Conservation (phyloP, 2,329 filamentous ascomycete genomes). For the Clarireedia monteithiana region DNA sequence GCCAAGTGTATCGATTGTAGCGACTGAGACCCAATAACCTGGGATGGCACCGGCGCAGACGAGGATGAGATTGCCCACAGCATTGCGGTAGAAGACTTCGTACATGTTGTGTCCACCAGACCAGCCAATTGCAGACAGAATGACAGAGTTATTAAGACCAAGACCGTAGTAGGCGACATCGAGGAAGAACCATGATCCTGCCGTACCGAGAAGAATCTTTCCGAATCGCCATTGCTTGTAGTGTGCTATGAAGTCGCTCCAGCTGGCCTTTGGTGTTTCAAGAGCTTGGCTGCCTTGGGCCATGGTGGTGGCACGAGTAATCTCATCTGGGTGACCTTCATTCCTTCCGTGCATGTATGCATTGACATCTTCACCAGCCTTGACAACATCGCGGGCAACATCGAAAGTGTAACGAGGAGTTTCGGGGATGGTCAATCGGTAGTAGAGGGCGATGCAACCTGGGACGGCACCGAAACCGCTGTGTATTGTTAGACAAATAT, state of each 20-base stretch:
- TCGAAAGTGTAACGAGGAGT: conserved; percentile 87
- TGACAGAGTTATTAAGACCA: conserved; percentile 65
- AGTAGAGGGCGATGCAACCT: conserved; percentile 76
- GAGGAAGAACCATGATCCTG: conserved; percentile 78
- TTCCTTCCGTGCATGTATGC: conserved; percentile 60
- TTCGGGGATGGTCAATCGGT: conserved; percentile 76
- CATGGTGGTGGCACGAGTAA: conserved; percentile 65
- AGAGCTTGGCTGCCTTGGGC: conserved; percentile 47
- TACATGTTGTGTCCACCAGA: conserved; percentile 57
- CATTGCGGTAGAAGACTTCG: conserved; percentile 60
- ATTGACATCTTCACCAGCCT: conserved; percentile 64
- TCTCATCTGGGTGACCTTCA: conserved; percentile 58
- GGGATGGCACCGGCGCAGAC: conserved; percentile 72
- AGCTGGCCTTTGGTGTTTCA: conserved; percentile 60
- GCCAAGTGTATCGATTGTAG: conserved; percentile 67
- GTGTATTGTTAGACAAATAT: not conserved
- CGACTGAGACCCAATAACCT: conserved; percentile 72
- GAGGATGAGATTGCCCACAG: conserved; percentile 70
- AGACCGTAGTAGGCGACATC: conserved; percentile 51
- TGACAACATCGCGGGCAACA: conserved; percentile 65
- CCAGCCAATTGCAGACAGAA: conserved; percentile 68
- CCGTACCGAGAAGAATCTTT: conserved; percentile 66
- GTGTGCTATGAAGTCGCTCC: conserved; percentile 62
- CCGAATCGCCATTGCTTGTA: conserved; percentile 65
- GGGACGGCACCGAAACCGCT: conserved; percentile 70